Evolutionary conservation across 2,329 filamentous ascomycete genomes (phyloP).

Genomic region (Metarhizium anisopliae): DNA sequence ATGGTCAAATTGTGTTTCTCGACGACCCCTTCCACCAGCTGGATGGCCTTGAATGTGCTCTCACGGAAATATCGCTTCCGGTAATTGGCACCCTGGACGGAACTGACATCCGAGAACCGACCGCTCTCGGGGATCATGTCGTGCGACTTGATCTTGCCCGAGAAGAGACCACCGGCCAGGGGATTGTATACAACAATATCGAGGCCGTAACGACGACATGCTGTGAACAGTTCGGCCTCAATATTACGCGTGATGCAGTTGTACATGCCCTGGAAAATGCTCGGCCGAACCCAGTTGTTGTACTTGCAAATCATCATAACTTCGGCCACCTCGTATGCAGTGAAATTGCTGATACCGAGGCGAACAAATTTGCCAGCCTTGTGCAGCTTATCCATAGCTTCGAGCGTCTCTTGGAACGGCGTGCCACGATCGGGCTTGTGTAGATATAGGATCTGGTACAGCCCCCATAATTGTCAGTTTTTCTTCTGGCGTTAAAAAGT

Average conservation of each 20-base stretch:
- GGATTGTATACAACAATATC: conserved; percentile 79
- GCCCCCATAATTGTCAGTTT: not conserved
- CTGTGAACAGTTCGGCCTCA: conserved; percentile 64
- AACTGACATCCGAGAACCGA: conserved; percentile 54
- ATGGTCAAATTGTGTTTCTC: conserved; percentile 59
- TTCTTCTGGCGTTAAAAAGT: not conserved
- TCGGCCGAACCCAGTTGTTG: conserved; percentile 73
- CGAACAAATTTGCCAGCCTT: conserved; percentile 78
- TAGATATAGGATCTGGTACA: conserved; percentile 26
- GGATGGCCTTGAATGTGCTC: conserved; percentile 51
- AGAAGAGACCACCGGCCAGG: conserved; percentile 70
- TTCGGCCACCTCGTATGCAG: conserved; percentile 81
- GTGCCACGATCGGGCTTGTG: conserved; percentile 46
- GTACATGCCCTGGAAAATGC: conserved; percentile 84
- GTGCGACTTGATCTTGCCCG: conserved; percentile 64
- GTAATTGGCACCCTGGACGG: conserved; percentile 47
- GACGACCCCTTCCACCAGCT: conserved; percentile 57
- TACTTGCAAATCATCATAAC: conserved; percentile 70
- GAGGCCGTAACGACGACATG: conserved; percentile 66
- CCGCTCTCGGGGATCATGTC: conserved; percentile 56
- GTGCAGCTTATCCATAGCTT: conserved; percentile 71
- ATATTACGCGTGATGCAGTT: conserved; percentile 70
- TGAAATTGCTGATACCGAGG: conserved; percentile 76
- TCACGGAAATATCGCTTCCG: conserved; percentile 66
- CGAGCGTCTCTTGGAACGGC: conserved; percentile 72